A percentile compares a stretch with the other conserved stretches of the same genome.
phyloP scores from a whole-genome alignment of 1,284 basidiomycete genomes.

The Tilletia indica region DNA sequence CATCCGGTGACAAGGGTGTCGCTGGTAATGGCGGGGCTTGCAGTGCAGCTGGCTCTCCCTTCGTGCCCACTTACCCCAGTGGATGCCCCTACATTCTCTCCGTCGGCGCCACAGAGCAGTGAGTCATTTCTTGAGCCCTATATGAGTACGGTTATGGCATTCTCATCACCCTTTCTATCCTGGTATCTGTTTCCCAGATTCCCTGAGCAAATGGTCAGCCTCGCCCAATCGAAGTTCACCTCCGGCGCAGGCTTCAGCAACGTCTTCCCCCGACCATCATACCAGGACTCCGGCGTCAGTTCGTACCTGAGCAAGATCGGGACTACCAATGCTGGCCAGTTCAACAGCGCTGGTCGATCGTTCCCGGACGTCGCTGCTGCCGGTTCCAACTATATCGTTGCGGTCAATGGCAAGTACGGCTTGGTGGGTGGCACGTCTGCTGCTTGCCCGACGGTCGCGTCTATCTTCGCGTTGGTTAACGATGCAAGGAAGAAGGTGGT shows the following conservation, averaged over 20 bases:
- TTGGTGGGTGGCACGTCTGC: conserved; percentile 26
- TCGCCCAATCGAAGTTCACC: neutral
- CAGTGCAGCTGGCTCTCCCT: conserved; percentile 5
- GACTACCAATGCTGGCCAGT: conserved; percentile 13
- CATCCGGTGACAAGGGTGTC: conserved; percentile 27
- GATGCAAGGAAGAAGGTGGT: conserved; percentile 14
- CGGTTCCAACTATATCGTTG: conserved; percentile 18
- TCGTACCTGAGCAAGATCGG: neutral
- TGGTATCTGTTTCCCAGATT: conserved; percentile 40
- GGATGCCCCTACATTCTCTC: conserved; percentile 26
- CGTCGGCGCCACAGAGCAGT: conserved; percentile 26
- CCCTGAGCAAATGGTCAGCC: conserved; percentile 9
- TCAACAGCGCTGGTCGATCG: conserved; percentile 23
- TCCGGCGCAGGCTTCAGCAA: conserved; percentile 20
- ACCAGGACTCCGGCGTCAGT: conserved; percentile 6
- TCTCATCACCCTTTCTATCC: no score
- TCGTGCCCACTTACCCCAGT: conserved; percentile 27
- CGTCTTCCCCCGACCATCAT: conserved; percentile 18
- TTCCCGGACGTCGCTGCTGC: conserved; percentile 27
- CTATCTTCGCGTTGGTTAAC: conserved; percentile 25
- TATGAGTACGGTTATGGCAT: no score
- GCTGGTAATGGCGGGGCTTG: conserved; percentile 15
- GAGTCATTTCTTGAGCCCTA: neutral
- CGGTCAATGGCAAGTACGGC: neutral
- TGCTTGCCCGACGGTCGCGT: conserved; percentile 21